phyloP scores from a whole-genome alignment of 352 stramenopile genomes.

The Globisporangium recalcitrans region DNA sequence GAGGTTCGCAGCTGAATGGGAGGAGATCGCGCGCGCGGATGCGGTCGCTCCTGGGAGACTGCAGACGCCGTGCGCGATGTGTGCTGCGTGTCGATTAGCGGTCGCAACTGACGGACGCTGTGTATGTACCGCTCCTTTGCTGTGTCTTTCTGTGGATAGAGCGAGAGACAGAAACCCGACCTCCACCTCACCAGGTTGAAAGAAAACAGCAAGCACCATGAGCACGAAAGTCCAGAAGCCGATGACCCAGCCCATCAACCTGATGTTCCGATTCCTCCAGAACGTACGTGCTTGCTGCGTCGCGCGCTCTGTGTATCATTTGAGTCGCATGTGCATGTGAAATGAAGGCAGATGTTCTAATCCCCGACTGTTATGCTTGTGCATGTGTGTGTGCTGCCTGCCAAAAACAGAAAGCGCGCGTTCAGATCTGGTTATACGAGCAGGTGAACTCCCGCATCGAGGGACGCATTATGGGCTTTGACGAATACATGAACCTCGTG shows the following conservation, averaged over 20 bases:
- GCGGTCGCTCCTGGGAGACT: background rate
- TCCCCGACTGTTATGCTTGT: background rate
- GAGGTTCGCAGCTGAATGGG: background rate
- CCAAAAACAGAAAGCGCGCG: conserved; percentile 85
- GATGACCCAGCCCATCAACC: conserved; percentile 99
- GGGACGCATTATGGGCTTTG: conserved; percentile 98
- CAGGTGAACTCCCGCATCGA: conserved; percentile 98
- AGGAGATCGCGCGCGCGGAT: conserved; percentile 1
- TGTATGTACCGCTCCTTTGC: background rate
- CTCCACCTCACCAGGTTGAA: background rate
- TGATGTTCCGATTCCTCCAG: conserved; percentile 99
- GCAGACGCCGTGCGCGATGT: background rate
- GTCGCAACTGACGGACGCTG: background rate
- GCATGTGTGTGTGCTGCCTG: conserved; percentile 1
- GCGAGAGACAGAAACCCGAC: conserved; percentile 3
- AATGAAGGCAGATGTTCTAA: background rate
- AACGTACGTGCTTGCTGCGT: conserved; percentile 63
- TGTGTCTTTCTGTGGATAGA: background rate
- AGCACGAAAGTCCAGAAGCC: conserved; percentile 96
- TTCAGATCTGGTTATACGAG: conserved; percentile 99
- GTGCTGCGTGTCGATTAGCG: background rate
- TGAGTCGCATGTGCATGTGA: background rate
- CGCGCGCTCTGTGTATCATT: background rate
- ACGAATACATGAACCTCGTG: conserved; percentile 99
- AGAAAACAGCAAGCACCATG: conserved; percentile 43